Base-by-base conservation (phyloP, 495 filamentous ascomycete species). In the Schizothecium vesticola region DNA sequence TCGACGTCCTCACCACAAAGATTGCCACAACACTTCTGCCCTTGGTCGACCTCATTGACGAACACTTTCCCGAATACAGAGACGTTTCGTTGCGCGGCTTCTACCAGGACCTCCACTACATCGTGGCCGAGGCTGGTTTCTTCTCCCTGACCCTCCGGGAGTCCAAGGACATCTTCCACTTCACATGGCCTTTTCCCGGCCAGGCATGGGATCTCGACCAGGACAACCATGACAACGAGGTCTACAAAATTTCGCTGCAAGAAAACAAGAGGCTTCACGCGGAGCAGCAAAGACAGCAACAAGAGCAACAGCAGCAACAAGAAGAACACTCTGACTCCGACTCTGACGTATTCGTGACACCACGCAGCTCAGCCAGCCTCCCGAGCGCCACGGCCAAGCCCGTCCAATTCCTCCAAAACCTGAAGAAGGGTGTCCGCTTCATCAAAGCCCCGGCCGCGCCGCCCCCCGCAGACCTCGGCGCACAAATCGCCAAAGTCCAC, bases 141-240 rank as follows among this genome's bases (percentile, higher is more conserved):
- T 72, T 84, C 8, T 79, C 80, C 29, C 65, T 86, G 60, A 78
- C 73, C 67, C 81, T 78, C 66, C 76, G 80, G 55, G 64, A 80
- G 62, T 86, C 84, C 0, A 73, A 72, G 8, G 75, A 79, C 59
- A 81, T 85, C 69, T 84, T 85, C 72, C 79, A 78, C 61, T 71
- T 83, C 70, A 65, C 72, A 1, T 75, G 73, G 57, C 75, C 81
- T 0, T 69, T 74, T 2, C 80, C 79, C 8, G 81, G 81, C 36
- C 75, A 78, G 23, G 60, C 67, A 6, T 83, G 80, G 74, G 79
- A 82, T 21, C 59, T 72, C 0, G 75, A 80, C 26, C 77, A 82
- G 21, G 28, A 70, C 16, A 72, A 78, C 57, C 66, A 80, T 22
- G 80, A 84, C 29, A 59, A 67, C n/a, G 9, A 24, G 0, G 28